These are phyloP conservation scores for Xylaria sp. DNA, from an alignment of 2,329 filamentous ascomycete species.

Conservation along the genomic window DNA sequence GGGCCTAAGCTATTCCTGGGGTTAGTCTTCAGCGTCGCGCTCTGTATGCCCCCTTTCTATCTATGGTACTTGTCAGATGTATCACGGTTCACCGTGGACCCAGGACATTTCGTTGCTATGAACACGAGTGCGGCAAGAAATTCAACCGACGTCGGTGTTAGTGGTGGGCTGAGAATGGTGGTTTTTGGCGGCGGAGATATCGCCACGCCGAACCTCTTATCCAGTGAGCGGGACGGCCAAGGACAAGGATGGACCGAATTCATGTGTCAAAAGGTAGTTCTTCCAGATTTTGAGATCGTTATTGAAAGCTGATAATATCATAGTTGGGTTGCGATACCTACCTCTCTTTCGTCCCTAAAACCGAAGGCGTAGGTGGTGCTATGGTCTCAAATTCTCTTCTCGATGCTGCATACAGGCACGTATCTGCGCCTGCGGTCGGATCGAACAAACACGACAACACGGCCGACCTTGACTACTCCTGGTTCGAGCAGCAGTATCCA, in stretches of 20 bases:
- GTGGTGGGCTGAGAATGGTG: conserved; percentile 58
- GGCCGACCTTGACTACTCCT: conserved; percentile 53
- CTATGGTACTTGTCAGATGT: conserved; percentile 21
- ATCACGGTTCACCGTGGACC: background rate
- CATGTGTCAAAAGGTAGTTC: conserved; percentile 58
- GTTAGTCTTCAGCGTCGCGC: conserved; percentile 34
- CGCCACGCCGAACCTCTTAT: conserved; percentile 51
- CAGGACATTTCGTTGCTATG: conserved; percentile 27
- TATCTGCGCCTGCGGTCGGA: conserved; percentile 20
- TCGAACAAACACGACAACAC: background rate
- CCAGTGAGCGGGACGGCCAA: conserved; percentile 18
- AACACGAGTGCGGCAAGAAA: conserved; percentile 13
- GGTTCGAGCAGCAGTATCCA: conserved; percentile 56
- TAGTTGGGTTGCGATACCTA: conserved; percentile 60
- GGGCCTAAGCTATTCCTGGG: conserved; percentile 40
- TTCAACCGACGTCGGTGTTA: conserved; percentile 9
- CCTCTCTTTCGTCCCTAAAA: conserved; percentile 57
- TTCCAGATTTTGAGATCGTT: background rate
- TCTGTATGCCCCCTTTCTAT: conserved; percentile 39
- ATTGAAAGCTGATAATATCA: conserved; percentile 30
- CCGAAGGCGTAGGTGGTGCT: conserved; percentile 62
- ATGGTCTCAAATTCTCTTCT: conserved; percentile 67
- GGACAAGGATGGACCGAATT: conserved; percentile 58
- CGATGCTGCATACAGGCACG: conserved; percentile 55
- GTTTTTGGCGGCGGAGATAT: conserved; percentile 63